Evolutionary conservation across 768 basidiomycete species (phyloP).

Genomic region (Collybiopsis confluens): DNA sequence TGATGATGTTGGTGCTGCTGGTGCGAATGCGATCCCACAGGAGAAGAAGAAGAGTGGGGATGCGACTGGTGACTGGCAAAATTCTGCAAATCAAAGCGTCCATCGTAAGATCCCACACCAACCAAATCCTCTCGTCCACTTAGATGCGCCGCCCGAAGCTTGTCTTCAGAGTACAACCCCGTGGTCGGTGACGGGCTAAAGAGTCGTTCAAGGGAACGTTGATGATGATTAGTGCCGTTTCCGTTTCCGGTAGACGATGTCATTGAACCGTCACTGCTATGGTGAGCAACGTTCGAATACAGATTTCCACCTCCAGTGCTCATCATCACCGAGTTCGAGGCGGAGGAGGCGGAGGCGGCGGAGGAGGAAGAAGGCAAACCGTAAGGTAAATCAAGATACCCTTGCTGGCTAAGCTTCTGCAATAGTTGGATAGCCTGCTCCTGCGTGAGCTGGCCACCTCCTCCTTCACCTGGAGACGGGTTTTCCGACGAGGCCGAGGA

Average conservation of each 20-base stretch:
- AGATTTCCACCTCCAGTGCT: conserved; percentile 2
- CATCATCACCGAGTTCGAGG: no score
- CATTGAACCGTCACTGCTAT: no score
- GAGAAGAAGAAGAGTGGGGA: no score
- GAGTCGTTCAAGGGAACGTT: conserved; percentile 7
- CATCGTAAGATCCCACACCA: background rate
- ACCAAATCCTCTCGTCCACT: conserved; percentile 10
- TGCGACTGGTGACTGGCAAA: conserved; percentile 7
- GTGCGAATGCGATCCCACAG: background rate
- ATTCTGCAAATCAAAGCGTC: conserved; percentile 7
- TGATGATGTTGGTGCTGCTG: background rate
- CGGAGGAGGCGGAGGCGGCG: no score
- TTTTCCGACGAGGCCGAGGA: conserved; percentile 2
- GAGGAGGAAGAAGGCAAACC: background rate
- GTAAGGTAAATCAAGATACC: conserved; percentile 25
- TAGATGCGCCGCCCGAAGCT: conserved; percentile 13
- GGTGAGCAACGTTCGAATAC: conserved; percentile 12
- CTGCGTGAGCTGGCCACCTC: conserved; percentile 38
- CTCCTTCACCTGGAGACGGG: conserved; percentile 18
- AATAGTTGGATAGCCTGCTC: conserved; percentile 63
- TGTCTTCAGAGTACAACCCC: conserved; percentile 12
- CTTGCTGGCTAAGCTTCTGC: conserved; percentile 48
- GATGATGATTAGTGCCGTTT: background rate
- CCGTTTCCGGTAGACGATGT: no score
- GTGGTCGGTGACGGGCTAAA: conserved; percentile 11